Evolutionary conservation across 805 yeast species (phyloP), one percentile per base, ranked within the genome.

Genomic region (Sungouiozyma intestinalis): DNA sequence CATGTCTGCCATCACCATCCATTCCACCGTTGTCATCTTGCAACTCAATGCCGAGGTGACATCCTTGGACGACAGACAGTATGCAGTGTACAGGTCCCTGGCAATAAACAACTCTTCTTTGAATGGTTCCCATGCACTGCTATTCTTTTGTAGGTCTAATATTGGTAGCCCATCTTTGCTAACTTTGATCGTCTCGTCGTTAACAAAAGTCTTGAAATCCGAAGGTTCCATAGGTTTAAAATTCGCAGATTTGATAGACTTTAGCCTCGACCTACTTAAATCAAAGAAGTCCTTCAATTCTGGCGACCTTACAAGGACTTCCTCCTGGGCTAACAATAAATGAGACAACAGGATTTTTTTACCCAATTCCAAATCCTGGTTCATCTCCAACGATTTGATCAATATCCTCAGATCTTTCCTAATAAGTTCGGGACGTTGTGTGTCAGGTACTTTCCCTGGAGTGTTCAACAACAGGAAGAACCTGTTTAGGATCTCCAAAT

Each of bases 51-150:
- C 86, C 38, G 73, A 63, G 16, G 73, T 64, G 40, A 77, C 64
- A 55, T 82, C 86, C n/a, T 85, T 85, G 14, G 77, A 68, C 1
- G 81, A 71, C 42, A 85, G 62, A 46, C 83, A 80, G 33, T 79
- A 66, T 2, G 92, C 86, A 3, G 84, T 77, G 49, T 79, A 74
- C 43, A 85, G 54, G 51, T 87, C 95, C 60, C 90, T 70, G 1
- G 85, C 81, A 42, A 79, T 76, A 58, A 87, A 79, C 47, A 82
- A 73, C 52, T 86, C 95, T 44, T 81, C 85, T 32, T 79, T 67
- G 57, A 84, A 87, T 3, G 81, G 82, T 42, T 74, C 79, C 84
- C 85, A 81, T 1, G 77, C 74, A 39, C 69, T 72, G 33, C 68
- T 73, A 53, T 68, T 64, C 40, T 59, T 63, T 16, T 60, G 53